A percentile compares a stretch with the other conserved stretches of the same genome.
phyloP scores from a whole-genome alignment of 805 yeast genomes.

The Maudiozyma serrabonitensis region DNA sequence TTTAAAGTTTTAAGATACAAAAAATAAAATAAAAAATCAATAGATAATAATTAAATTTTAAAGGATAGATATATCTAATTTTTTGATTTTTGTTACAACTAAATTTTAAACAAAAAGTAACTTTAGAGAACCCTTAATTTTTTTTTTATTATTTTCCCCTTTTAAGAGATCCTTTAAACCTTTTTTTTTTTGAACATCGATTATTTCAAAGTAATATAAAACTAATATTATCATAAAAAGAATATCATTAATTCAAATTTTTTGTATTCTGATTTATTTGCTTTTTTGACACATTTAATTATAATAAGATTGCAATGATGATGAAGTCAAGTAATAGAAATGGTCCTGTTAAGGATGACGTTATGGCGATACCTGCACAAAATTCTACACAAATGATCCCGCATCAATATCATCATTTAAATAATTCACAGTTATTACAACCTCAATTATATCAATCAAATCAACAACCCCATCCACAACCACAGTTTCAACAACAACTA shows the following conservation, averaged over 20 bases:
- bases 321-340: neutral
- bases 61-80: no score
- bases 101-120: neutral
- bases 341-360: neutral
- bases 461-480: neutral
- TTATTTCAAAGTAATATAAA: neutral
- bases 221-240: neutral
- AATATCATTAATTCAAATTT: neutral
- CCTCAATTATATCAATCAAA: neutral
- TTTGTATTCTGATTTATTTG: neutral
- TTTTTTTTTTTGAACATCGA: neutral
- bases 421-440: neutral
- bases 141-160: neutral
- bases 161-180: neutral
- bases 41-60: no score
- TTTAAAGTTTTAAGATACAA: no score
- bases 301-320: neutral
- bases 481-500: neutral
- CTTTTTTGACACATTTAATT: neutral
- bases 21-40: no score
- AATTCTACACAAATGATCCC: neutral
- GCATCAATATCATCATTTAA: neutral
- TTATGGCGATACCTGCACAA: neutral
- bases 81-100: no score
- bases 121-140: neutral